These are phyloP conservation scores for Annulohypoxylon truncatum DNA, from an alignment of 2,329 filamentous ascomycete species.

Conservation along the genomic window DNA sequence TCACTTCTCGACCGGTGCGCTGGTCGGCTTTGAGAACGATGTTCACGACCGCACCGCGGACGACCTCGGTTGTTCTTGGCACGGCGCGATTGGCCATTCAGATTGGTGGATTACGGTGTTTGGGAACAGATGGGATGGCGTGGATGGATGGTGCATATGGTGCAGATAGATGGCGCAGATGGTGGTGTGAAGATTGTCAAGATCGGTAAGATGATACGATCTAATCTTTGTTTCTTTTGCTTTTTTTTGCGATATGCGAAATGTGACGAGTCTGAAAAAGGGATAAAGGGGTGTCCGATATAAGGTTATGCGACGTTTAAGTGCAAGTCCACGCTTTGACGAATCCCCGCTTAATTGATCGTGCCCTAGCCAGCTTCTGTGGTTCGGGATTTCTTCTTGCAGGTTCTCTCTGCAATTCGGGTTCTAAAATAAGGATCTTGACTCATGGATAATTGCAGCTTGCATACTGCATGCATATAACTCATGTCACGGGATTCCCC, in stretches of 20 bases:
- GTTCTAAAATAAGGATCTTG: constrained; percentile 32
- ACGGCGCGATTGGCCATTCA: constrained; percentile 47
- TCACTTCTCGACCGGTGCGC: constrained; percentile 76
- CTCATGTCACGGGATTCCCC: constrained; percentile 37
- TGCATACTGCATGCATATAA: constrained; percentile 42
- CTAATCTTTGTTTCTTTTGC: constrained; percentile 16
- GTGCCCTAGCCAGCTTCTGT: constrained; percentile 12
- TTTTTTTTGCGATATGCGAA: constrained; percentile 26
- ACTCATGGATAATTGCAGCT: constrained; percentile 38
- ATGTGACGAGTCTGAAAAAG: constrained; percentile 34
- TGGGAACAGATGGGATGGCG: background rate
- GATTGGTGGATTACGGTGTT: constrained; percentile 1
- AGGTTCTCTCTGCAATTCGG: constrained; percentile 27
- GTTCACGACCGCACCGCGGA: constrained; percentile 72
- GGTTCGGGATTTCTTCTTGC: constrained; percentile 29
- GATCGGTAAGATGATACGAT: constrained; percentile 36
- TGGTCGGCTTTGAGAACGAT: constrained; percentile 83
- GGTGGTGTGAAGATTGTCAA: constrained; percentile 9
- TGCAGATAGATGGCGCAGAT: background rate
- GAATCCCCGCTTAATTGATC: constrained; percentile 18
- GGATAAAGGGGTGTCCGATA: constrained; percentile 17
- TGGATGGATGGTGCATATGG: constrained; percentile 1
- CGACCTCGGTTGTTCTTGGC: constrained; percentile 63
- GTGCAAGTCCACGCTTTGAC: constrained; percentile 14
- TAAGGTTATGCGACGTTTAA: background rate